These are phyloP conservation scores for Apiotrichum gamsii DNA, from an alignment of 1,284 basidiomycete genomes.

Conservation along the genomic window DNA sequence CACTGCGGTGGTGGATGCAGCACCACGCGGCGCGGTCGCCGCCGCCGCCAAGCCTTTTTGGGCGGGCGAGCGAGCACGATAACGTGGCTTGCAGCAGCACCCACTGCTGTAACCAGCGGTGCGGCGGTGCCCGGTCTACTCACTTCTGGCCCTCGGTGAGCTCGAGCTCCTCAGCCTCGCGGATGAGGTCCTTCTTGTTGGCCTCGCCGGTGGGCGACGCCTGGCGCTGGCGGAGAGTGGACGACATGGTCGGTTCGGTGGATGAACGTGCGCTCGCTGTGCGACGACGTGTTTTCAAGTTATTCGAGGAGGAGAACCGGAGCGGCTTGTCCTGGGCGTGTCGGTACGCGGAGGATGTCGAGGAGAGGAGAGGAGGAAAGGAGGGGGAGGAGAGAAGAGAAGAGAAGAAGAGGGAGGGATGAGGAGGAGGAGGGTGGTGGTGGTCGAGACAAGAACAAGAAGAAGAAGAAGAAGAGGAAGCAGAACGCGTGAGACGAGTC, in stretches of 20 bases:
- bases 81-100: too few species aligned
- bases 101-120: too few species aligned
- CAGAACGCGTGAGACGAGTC: too few species aligned
- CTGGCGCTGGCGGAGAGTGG: slow-evolving; percentile 39
- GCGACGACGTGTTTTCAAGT: not conserved
- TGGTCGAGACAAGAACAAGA: too few species aligned
- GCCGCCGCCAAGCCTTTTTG: not conserved
- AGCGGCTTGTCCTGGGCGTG: too few species aligned
- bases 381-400: not conserved
- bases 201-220: slow-evolving; percentile 25
- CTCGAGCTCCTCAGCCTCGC: slow-evolving; percentile 43
- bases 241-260: slow-evolving; percentile 24
- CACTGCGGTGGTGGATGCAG: not conserved
- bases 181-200: slow-evolving; percentile 41
- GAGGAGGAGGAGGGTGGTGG: too few species aligned
- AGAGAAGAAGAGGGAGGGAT: not conserved
- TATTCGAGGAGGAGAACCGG: not conserved
- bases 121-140: slow-evolving; percentile 13
- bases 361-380: not conserved
- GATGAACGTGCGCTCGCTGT: not conserved
- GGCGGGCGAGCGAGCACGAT: too few species aligned
- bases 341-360: too few species aligned
- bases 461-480: too few species aligned
- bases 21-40: not conserved
- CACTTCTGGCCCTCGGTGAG: slow-evolving; percentile 42